Base-by-base conservation (phyloP, 108 stramenopile genomes). In the Fistulifera pelliculosa region DNA sequence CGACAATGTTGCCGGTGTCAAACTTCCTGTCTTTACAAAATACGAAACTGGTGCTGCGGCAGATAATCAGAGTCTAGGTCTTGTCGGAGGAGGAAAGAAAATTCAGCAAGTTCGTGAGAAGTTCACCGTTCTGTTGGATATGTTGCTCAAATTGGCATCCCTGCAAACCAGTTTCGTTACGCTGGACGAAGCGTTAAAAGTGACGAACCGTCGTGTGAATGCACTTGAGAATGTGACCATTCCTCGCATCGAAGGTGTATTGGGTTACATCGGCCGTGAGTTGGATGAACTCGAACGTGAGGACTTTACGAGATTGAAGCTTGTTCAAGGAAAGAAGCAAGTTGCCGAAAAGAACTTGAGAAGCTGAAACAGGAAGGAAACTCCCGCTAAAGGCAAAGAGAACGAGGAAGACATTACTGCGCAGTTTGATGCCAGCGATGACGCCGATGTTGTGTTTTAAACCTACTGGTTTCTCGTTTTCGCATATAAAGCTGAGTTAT, bases 221-320 rank as follows among this genome's bases (percentile, higher is more conserved):
- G 97, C 97, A 16, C 75, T 98, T 69, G 97, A 98, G 69, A 96
- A 96, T 74, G 97, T 98, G 16, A 98, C 97, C 47, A 93, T 98
- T 79, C 97, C 97, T 38, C 90, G 87, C 47, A 98, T 98, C 70
- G 85, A 96, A 68, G 70, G 54, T 6, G 76, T 81, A n/a, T 69
- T 98, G 43, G 66, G 62, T 42, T 98, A 98, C 74, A 98, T 98
- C 73, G 81, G 76, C 44, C 75, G 94, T 56, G 97, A 98, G 55
- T 74, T 98, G 61, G 97, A 98, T 78, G 97, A 98, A 75, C 85
- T 98, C 64, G 97, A 98, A 68, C 80, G 97, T 68, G 97, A 98
- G 67, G 96, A 98, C 65, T 98, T 98, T 62, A 98, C 97, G 7
- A 87, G 97, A 55, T 81, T 98, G 25, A 98, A 98, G 76, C 85